These are phyloP conservation scores for Pinus tabuliformis DNA, from an alignment of 75 land plant genomes.

Conservation along the genomic window DNA sequence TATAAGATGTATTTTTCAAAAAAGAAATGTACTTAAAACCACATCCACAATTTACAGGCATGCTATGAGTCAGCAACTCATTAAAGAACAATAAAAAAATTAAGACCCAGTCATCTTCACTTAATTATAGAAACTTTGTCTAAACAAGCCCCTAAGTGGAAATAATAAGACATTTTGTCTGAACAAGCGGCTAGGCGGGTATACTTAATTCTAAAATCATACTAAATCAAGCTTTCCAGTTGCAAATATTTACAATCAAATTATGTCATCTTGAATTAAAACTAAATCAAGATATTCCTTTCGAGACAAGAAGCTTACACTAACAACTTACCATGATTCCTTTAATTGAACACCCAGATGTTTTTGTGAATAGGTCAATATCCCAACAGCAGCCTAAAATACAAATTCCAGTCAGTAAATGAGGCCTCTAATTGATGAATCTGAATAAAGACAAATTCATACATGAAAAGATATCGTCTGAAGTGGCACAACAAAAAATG, in stretches of 20 bases:
- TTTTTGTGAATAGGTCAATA: slow-evolving; percentile 90
- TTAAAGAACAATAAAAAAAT: too few relatives aligned
- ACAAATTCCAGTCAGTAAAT: slow-evolving; percentile 2
- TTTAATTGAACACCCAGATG: slow-evolving; percentile 87
- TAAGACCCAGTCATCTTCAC: too few relatives aligned
- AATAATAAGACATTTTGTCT: neutral
- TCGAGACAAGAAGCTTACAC: too few relatives aligned
- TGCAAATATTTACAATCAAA: neutral
- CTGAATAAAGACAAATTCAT: neutral
- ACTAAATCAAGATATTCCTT: too few relatives aligned
- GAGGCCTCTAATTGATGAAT: neutral
- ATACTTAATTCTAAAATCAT: neutral
- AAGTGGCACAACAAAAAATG: neutral
- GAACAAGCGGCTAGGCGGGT: neutral
- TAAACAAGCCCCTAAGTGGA: neutral
- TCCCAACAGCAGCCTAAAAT: slow-evolving; percentile 93
- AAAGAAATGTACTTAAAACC: too few relatives aligned
- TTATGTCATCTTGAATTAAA: too few relatives aligned
- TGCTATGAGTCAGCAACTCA: too few relatives aligned
- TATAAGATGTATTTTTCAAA: too few relatives aligned
- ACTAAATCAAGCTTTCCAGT: neutral
- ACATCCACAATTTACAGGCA: too few relatives aligned
- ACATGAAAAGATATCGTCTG: neutral
- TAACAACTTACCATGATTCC: slow-evolving; percentile 82
- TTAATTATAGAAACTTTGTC: too few relatives aligned